phyloP scores from a whole-genome alignment of 768 basidiomycete species.

The Baorangia bicolor region DNA sequence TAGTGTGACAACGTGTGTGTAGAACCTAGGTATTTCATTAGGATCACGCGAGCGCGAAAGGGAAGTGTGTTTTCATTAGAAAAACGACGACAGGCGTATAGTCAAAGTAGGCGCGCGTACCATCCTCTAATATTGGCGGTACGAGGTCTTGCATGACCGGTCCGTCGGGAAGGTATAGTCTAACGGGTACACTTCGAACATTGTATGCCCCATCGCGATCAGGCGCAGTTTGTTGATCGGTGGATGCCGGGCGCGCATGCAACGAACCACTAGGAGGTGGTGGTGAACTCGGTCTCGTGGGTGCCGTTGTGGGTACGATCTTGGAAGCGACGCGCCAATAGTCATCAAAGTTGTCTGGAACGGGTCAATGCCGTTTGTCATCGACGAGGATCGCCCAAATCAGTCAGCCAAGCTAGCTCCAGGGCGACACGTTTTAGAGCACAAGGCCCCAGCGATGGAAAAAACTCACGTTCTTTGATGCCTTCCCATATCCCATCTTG shows the following conservation, averaged over 20 bases:
- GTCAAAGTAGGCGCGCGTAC: constrained; percentile 41
- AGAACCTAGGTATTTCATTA: constrained; percentile 47
- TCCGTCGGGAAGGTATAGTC: constrained; percentile 87
- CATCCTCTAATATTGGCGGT: constrained; percentile 74
- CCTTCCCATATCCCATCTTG: constrained; percentile 98
- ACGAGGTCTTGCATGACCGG: constrained; percentile 90
- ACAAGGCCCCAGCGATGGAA: constrained; percentile 14
- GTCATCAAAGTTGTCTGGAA: constrained; percentile 90
- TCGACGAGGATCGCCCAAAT: constrained; percentile 15
- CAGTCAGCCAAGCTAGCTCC: constrained; percentile 24
- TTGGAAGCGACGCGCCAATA: constrained; percentile 95
- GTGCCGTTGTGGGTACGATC: constrained; percentile 78
- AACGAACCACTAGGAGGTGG: constrained; percentile 56
- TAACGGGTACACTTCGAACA: constrained; percentile 84
- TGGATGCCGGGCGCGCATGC: constrained; percentile 63
- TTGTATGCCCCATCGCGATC: constrained; percentile 86
- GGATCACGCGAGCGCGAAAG: not conserved
- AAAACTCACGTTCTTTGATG: constrained; percentile 81
- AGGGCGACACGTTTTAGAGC: constrained; percentile 16
- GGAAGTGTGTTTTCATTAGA: not conserved
- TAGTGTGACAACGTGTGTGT: constrained; percentile 68
- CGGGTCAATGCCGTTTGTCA: constrained; percentile 7
- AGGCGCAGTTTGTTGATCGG: constrained; percentile 49
- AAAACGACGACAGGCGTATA: not conserved
- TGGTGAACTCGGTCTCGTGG: constrained; percentile 57